Evolutionary conservation across 129 eudicot species (phyloP).

Genomic region (Smallanthus sonchifolius): DNA sequence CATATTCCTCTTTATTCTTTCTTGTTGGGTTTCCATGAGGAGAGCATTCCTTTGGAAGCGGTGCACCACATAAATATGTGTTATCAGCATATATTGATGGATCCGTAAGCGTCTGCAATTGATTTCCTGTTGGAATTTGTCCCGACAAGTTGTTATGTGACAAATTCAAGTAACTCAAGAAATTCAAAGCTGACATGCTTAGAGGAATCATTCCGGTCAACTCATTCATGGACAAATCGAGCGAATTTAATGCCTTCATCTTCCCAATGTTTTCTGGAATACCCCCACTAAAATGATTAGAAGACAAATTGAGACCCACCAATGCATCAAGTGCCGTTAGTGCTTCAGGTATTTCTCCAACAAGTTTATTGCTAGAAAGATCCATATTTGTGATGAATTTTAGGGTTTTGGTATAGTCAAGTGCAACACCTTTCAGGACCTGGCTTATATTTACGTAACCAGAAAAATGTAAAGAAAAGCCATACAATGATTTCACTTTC

Average conservation of each 20-base stretch:
- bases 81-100: not conserved
- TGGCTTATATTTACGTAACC: not conserved
- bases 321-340: not conserved
- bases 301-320: not conserved
- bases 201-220: not conserved
- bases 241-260: no score
- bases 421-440: not conserved
- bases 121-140: no score
- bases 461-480: not conserved
- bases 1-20: not conserved
- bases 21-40: not conserved
- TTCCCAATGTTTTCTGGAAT: no score
- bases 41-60: not conserved
- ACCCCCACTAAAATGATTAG: no score
- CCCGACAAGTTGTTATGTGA: no score
- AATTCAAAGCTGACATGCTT: not conserved
- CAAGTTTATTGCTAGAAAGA: not conserved
- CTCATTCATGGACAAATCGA: not conserved
- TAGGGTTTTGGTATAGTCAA: not conserved
- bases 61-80: not conserved
- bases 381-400: not conserved
- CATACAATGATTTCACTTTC: not conserved
- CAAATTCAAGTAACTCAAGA: no score
- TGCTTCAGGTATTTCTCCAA: not conserved
- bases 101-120: no score